phyloP scores from a whole-genome alignment of 495 filamentous ascomycete species.

The Chaetomium fimeti region DNA sequence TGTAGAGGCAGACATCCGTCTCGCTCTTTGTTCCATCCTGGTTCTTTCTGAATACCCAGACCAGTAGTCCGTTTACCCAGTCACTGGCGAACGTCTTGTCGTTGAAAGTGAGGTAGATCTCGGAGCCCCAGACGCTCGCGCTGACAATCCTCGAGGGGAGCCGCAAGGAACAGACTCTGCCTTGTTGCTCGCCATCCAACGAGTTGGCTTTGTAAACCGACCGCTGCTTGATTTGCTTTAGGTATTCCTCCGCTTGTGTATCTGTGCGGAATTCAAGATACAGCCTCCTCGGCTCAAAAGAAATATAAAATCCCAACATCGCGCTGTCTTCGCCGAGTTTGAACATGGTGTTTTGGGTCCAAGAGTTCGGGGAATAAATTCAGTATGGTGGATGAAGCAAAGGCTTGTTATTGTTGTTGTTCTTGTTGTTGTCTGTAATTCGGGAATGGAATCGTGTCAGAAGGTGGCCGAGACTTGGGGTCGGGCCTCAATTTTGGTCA shows the following conservation, averaged over 20 bases:
- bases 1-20: not conserved
- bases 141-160: not conserved
- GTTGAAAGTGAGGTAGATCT: not conserved
- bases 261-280: not conserved
- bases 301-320: not conserved
- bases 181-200: not conserved
- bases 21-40: not conserved
- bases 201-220: not conserved
- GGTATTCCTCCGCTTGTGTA: not conserved
- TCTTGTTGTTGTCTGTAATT: not conserved
- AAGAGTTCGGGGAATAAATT: not conserved
- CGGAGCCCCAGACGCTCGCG: not conserved
- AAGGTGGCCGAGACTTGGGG: not conserved
- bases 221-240: not conserved
- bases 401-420: too few relatives aligned
- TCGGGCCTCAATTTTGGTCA: not conserved
- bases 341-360: not conserved
- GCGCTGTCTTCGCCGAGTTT: not conserved
- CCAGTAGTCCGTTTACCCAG: not conserved
- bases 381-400: not conserved
- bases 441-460: too few relatives aligned
- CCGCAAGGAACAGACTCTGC: not conserved
- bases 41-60: not conserved
- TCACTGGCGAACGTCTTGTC: not conserved
- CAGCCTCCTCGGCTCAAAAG: not conserved